These are phyloP conservation scores for Fusarium solani-melongenae DNA, from an alignment of 2,329 filamentous ascomycete genomes.

Conservation along the genomic window DNA sequence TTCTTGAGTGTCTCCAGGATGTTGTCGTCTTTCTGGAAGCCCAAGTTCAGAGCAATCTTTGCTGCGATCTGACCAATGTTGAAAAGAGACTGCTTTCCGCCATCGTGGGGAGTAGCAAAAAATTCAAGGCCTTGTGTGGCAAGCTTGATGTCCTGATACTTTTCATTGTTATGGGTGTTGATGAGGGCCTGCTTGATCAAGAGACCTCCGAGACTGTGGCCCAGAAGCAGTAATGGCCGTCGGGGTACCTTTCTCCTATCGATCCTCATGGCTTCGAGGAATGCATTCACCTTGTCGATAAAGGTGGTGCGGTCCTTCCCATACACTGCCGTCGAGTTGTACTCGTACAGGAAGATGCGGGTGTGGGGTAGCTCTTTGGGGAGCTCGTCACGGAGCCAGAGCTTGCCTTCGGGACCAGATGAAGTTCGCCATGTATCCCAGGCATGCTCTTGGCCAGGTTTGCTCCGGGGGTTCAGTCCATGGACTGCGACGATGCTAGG, in stretches of 20 bases:
- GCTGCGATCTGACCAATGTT: not conserved
- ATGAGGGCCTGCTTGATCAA: not conserved
- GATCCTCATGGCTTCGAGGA: not conserved
- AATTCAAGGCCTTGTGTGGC: not conserved
- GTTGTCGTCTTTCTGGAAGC: not conserved
- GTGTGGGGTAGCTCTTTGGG: not conserved
- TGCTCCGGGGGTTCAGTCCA: not conserved
- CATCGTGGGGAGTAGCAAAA: not conserved
- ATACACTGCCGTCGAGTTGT: not conserved
- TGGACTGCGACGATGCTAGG: not conserved
- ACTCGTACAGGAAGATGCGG: not conserved
- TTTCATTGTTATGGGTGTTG: not conserved
- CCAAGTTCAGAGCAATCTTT: fast-evolving
- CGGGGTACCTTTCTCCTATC: not conserved
- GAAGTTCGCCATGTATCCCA: not conserved
- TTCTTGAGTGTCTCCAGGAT: not conserved
- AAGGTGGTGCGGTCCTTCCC: not conserved
- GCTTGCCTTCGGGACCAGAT: not conserved
- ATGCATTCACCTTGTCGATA: not conserved
- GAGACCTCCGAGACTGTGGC: not conserved
- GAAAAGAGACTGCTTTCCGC: not conserved
- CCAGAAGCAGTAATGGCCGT: not conserved
- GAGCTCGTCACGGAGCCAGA: not conserved
- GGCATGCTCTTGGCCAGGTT: not conserved
- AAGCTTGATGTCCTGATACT: not conserved